Base-by-base conservation (phyloP, 768 basidiomycete genomes). In the Xerocomus potaroensis region DNA sequence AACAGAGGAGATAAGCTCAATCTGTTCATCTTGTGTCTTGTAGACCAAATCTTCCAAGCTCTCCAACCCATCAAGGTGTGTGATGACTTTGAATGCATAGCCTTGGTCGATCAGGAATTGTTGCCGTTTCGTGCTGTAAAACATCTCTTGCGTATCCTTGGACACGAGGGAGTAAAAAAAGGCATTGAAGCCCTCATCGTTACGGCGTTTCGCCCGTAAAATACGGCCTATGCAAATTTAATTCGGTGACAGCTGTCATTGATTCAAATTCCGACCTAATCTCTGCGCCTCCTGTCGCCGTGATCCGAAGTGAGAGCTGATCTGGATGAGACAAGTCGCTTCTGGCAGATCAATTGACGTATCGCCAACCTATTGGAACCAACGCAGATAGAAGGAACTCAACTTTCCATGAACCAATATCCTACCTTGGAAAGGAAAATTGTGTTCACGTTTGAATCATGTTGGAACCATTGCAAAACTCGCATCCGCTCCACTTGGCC, bases 91-190 rank as follows among this genome's bases (percentile, higher is more conserved):
- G 81, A 99, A 99, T 6, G 95, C 89, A 69, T 99, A 99, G 3
- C 96, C 95, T 69, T 97, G 94, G 63, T 99, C 96, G 60, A 99
- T 95, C 56, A 99, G 72, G 71, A 99, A 99, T 61, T 97, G 93
- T 62, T 98, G 96, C 14, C 96, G 83, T 70, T 99, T 99, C 3
- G 96, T 95, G 64, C 91, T 94, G 76, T 97, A 99, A 69, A 85
- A 99, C 92, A 98, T 98, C 70, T 98, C 96, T 61, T 96, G 92
- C 4, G 95, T 99, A 69, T 97, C 95, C 68, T 96, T 96, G 21
- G 94, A 97, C 27, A 99, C 96, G 7, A 99, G 81, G 26, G 96
- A 97, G 67, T 99, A 99, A 71, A 99, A 99, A 72, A 98, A 99
- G 19, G 96, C 96, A 54, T 99, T 99, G 73, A 99, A 99, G 1